phyloP scores from a whole-genome alignment of 805 yeast genomes.

The Spathaspora passalidarum region DNA sequence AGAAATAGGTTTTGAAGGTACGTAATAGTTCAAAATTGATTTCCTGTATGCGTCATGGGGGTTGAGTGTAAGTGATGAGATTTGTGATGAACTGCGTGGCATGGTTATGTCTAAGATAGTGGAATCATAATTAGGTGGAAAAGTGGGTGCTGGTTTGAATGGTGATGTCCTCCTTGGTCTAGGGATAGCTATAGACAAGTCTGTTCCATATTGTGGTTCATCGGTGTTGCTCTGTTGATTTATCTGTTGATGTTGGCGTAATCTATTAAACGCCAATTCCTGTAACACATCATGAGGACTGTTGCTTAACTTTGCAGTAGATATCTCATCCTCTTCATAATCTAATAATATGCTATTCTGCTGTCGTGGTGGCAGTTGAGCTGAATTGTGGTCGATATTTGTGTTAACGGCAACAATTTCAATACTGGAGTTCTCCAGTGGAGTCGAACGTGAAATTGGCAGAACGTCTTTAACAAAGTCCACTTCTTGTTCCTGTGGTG shows the following conservation, averaged over 20 bases:
- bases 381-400: slow-evolving; percentile 6
- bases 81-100: slow-evolving; percentile 4
- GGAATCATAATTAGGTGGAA: background rate
- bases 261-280: background rate
- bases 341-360: slow-evolving; percentile 8
- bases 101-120: background rate
- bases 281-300: background rate
- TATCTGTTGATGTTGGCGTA: background rate
- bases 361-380: background rate
- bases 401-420: slow-evolving; percentile 5
- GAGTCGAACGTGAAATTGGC: background rate
- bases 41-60: background rate
- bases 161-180: background rate
- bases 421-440: background rate
- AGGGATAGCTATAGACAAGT: slow-evolving; percentile 7
- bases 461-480: background rate
- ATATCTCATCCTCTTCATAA: background rate
- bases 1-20: background rate
- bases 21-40: slow-evolving; percentile 9
- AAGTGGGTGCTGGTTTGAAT: background rate
- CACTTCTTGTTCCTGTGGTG: background rate
- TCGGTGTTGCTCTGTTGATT: background rate
- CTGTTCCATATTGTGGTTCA: slow-evolving; percentile 10
- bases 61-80: no score
- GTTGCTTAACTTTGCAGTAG: background rate